Evolutionary conservation across 2,329 filamentous ascomycete genomes (phyloP).

Genomic region (Cordyceps pruinosa): DNA sequence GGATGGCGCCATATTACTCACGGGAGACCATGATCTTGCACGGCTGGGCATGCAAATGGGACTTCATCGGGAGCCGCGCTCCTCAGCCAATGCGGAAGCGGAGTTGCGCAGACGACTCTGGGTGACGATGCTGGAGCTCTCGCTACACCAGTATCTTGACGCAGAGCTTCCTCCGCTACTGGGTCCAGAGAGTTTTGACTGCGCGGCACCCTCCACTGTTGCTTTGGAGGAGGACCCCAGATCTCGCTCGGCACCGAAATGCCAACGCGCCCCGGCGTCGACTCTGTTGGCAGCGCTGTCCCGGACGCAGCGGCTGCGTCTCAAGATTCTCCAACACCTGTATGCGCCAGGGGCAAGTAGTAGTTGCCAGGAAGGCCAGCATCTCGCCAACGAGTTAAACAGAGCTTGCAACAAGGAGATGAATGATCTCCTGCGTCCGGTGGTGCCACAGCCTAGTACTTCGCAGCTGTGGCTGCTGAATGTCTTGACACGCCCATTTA

Average conservation of each 20-base stretch:
- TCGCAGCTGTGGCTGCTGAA: constrained; percentile 16
- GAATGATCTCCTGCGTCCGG: neutral
- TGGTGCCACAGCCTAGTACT: neutral
- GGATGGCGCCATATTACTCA: constrained; percentile 2
- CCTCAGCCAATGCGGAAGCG: constrained; percentile 26
- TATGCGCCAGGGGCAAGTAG: constrained; percentile 12
- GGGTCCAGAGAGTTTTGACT: constrained; percentile 36
- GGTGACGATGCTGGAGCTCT: constrained; percentile 42
- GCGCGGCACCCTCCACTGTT: constrained; percentile 12
- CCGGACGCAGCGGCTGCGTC: constrained; percentile 15
- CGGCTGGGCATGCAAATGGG: constrained; percentile 44
- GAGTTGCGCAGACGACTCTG: constrained; percentile 43
- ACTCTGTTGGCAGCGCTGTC: constrained; percentile 18
- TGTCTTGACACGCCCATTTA: constrained; percentile 14
- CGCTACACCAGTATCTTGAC: constrained; percentile 37
- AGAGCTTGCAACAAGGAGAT: neutral
- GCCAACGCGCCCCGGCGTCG: constrained; percentile 25
- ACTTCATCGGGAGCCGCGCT: constrained; percentile 40
- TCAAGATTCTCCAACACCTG: constrained; percentile 13
- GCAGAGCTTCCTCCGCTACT: constrained; percentile 39
- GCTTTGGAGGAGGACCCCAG: neutral
- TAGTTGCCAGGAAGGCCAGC: neutral
- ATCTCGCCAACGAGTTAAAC: neutral
- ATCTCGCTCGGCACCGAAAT: neutral
- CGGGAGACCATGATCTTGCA: constrained; percentile 13